Evolutionary conservation across 1,284 basidiomycete species (phyloP).

Genomic region (Melampsora occidentalis): DNA sequence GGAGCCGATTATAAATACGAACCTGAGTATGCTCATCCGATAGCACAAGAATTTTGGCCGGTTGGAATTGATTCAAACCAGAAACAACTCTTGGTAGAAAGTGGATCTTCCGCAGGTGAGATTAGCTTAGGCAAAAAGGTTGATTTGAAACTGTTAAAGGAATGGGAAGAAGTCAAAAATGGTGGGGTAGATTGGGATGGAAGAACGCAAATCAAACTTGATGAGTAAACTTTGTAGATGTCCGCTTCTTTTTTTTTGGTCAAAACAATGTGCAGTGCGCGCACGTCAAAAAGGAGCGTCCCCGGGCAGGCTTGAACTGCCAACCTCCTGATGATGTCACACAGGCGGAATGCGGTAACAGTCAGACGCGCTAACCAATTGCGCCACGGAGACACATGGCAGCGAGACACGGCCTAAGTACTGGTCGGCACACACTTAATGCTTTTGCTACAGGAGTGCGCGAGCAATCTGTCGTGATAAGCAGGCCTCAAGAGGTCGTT

Average conservation of each 20-base stretch:
- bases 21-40: slow-evolving; percentile 66
- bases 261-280: too few relatives aligned
- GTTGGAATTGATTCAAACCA: slow-evolving; percentile 43
- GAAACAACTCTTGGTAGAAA: background rate
- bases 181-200: slow-evolving; percentile 67
- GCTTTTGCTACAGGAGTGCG: too few relatives aligned
- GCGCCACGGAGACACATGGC: too few relatives aligned
- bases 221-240: background rate
- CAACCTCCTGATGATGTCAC: too few relatives aligned
- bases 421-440: too few relatives aligned
- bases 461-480: too few relatives aligned
- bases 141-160: slow-evolving; percentile 68
- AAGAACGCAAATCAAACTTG: slow-evolving; percentile 50
- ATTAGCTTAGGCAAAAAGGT: slow-evolving; percentile 62
- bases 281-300: too few relatives aligned
- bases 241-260: background rate
- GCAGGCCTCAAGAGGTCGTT: too few relatives aligned
- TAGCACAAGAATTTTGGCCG: slow-evolving; percentile 52
- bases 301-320: too few relatives aligned
- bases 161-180: slow-evolving; percentile 71
- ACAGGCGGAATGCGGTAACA: too few relatives aligned
- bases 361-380: too few relatives aligned
- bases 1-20: slow-evolving; percentile 62
- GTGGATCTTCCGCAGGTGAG: slow-evolving; percentile 10
- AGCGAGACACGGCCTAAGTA: too few relatives aligned